Conservation (phyloP, 1,139 yeast genomes). For the Saccharomyces pastorianus region DNA sequence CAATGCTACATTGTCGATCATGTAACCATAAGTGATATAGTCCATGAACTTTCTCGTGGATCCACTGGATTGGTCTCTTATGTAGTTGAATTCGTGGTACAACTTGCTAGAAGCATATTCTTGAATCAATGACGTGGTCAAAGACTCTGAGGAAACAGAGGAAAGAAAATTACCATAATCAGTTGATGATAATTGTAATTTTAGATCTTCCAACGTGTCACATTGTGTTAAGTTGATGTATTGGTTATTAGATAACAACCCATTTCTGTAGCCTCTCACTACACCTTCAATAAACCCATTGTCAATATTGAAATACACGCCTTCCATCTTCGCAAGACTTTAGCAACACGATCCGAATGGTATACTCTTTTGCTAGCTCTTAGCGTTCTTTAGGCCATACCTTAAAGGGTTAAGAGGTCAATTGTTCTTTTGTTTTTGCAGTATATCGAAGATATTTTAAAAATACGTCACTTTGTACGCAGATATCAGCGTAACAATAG, state of each 20-base stretch:
- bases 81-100: constrained; percentile 75
- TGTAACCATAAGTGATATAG: constrained; percentile 87
- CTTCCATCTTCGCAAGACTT: constrained; percentile 51
- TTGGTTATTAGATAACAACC: constrained; percentile 67
- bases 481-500: background rate
- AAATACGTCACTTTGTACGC: background rate
- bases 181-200: constrained; percentile 87
- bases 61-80: constrained; percentile 77
- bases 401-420: constrained; percentile 18
- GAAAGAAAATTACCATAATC: constrained; percentile 90
- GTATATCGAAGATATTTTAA: background rate
- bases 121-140: constrained; percentile 72
- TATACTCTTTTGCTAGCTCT: background rate
- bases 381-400: background rate
- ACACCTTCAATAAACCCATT: constrained; percentile 88
- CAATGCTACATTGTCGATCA: constrained; percentile 95
- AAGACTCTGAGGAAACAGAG: constrained; percentile 69
- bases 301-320: constrained; percentile 78
- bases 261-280: constrained; percentile 88
- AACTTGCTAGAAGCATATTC: constrained; percentile 67
- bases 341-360: background rate
- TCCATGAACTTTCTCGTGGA: constrained; percentile 77
- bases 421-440: constrained; percentile 9
- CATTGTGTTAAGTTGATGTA: constrained; percentile 92
- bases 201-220: constrained; percentile 87